Base-by-base conservation (phyloP, 495 filamentous ascomycete species). In the Penicillium canescens region DNA sequence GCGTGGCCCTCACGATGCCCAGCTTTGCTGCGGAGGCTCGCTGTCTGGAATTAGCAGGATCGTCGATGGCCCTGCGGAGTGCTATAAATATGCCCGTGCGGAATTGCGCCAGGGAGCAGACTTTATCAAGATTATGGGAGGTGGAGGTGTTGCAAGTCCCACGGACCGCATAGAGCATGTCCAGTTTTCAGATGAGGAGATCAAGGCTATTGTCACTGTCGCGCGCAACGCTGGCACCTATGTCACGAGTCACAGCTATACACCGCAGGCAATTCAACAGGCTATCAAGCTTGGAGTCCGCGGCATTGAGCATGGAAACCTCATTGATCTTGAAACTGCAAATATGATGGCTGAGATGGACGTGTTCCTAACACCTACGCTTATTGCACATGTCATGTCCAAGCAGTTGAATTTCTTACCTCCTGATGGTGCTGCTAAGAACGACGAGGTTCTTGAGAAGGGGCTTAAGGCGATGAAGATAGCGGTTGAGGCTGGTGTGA, bases 101-200 rank as follows among this genome's bases (percentile, higher is more conserved):
- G 75, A 80, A 60, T 59, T 83, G 8, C 69, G 80, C 4, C 63
- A 60, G 10, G 80, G 81, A 1, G 74, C 79, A 2, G 75, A 82
- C 42, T 82, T 82, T 48, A 73, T 83, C 63, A 83, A 83, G 63
- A 82, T 83, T 47, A 82, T 83, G 80, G 65, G 69, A 6, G 74
- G 76, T 4, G 78, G 80, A 0, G 81, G 80, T 2, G 80, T 83
- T 6, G 77, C 75, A 0, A 75, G 66, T 31, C 78, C 78, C 0
- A 78, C 80, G 0, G 80, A 82, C 55, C 60, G 59, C 37, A 56
- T 83, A 23, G 69, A 77, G 16, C 69, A 69, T 56, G 63, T 77
- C 3, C 81, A 84, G 58, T 84, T 82, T 62, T 74, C 78, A 1
- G 59, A 70, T 9, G 75, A 77, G 35, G 81, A 83, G 57, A 78